phyloP scores from a whole-genome alignment of 2,329 filamentous ascomycete species.

The Diaporthe velutina region DNA sequence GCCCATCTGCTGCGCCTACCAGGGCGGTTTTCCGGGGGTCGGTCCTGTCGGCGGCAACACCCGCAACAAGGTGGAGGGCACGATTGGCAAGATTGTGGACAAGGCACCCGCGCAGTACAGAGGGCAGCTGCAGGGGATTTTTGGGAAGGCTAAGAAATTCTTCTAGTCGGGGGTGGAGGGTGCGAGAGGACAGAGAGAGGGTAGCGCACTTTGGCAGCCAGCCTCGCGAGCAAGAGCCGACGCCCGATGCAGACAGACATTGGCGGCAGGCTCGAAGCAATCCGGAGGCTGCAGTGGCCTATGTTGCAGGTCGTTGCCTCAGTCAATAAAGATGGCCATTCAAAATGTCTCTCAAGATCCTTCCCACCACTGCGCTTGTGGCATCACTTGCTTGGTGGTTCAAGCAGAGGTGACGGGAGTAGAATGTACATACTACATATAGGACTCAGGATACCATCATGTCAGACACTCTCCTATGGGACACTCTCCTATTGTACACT shows the following conservation, averaged over 20 bases:
- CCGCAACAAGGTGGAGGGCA: constrained; percentile 5
- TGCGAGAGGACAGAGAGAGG: background rate
- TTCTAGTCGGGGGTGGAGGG: background rate
- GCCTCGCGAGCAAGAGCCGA: background rate
- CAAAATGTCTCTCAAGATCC: background rate
- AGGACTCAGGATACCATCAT: too few species aligned
- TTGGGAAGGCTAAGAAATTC: constrained; percentile 29
- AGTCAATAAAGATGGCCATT: background rate
- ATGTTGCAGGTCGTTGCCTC: background rate
- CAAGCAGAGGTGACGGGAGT: too few species aligned
- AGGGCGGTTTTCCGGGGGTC: constrained; percentile 20
- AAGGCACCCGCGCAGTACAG: constrained; percentile 19
- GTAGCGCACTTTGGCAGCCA: background rate
- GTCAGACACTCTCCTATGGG: too few species aligned
- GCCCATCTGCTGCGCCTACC: constrained; percentile 39
- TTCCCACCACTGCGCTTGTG: too few species aligned
- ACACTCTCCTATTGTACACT: too few species aligned
- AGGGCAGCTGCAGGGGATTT: constrained; percentile 11
- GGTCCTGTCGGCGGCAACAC: background rate
- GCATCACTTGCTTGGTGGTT: too few species aligned
- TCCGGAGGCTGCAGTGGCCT: background rate
- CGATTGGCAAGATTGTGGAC: constrained; percentile 32
- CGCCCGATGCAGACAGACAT: too few species aligned
- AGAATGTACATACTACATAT: too few species aligned
- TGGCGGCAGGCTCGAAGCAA: background rate